Conservation (phyloP, 192 early-diverging fungal genomes). For the Coemansia sp. region DNA sequence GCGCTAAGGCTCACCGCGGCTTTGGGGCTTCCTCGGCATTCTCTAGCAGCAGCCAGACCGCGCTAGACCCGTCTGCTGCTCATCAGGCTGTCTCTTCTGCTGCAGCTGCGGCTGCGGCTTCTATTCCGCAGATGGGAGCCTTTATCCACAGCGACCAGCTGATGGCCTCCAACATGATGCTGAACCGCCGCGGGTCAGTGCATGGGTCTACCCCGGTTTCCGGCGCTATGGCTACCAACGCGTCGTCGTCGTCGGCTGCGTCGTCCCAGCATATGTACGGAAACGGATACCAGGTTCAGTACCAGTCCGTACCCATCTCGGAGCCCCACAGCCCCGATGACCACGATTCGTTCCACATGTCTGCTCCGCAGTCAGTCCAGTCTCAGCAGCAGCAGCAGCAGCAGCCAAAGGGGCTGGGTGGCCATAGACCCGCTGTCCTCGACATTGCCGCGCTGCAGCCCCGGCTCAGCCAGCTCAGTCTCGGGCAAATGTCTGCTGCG, state of each 20-base stretch:
- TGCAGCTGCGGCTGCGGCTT: slow-evolving; percentile 13
- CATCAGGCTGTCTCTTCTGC: slow-evolving; percentile 17
- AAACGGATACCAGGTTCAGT: slow-evolving; percentile 1
- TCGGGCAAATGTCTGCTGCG: slow-evolving; percentile 42
- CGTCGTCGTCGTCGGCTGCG: neutral
- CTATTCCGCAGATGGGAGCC: slow-evolving; percentile 33
- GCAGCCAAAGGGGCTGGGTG: slow-evolving; percentile 34
- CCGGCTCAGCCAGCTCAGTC: slow-evolving; percentile 43
- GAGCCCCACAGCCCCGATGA: slow-evolving; percentile 50
- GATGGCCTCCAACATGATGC: slow-evolving; percentile 19
- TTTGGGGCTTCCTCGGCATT: slow-evolving; percentile 46
- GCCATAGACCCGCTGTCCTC: slow-evolving; percentile 47
- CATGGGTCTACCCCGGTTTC: slow-evolving; percentile 45
- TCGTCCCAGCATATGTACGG: neutral
- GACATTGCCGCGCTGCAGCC: slow-evolving; percentile 50
- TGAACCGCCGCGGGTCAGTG: slow-evolving; percentile 49
- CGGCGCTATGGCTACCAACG: slow-evolving; percentile 1
- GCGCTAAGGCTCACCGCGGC: slow-evolving; percentile 28
- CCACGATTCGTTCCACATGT: slow-evolving; percentile 44
- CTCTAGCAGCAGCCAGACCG: slow-evolving; percentile 25
- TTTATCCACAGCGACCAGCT: slow-evolving; percentile 39
- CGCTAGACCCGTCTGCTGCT: neutral
- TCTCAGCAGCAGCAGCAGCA: slow-evolving; percentile 20
- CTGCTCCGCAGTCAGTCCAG: slow-evolving; percentile 29
- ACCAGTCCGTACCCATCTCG: slow-evolving; percentile 35